Percentiles rank a stretch among this genome's conserved stretches.
Evolutionary conservation across 306 rosid genomes (phyloP).

Genomic region (Heteromeles arbutifolia): DNA sequence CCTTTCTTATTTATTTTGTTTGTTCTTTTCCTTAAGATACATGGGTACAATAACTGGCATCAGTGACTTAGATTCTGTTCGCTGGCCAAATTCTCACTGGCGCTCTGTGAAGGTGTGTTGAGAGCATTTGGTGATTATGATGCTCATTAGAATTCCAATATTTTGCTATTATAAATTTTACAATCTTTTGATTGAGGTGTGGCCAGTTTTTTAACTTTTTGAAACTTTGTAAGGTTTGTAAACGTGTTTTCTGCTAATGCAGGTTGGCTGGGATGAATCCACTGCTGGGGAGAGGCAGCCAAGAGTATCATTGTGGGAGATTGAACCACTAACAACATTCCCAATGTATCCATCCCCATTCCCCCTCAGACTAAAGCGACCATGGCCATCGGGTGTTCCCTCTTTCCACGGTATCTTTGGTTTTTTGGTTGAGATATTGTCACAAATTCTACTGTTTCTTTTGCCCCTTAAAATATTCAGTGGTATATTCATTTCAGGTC

Average conservation of each 20-base stretch:
- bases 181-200: not conserved
- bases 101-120: conserved; percentile 72
- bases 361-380: conserved; percentile 77
- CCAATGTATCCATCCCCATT: conserved; percentile 93
- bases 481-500: conserved; percentile 33
- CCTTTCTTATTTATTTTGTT: conserved; percentile 6
- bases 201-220: not conserved
- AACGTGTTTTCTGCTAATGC: conserved; percentile 3
- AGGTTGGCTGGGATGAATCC: conserved; percentile 72
- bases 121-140: conserved; percentile 14
- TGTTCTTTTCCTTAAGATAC: conserved; percentile 40
- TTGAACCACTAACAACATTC: conserved; percentile 84
- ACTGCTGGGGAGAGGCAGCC: conserved; percentile 94
- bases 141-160: not conserved
- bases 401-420: conserved; percentile 61
- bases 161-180: not conserved
- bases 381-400: conserved; percentile 79
- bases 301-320: conserved; percentile 85
- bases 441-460: conserved; percentile 1
- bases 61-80: conserved; percentile 60
- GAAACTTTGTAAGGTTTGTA: not conserved
- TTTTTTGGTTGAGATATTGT: not conserved
- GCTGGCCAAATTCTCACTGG: conserved; percentile 78
- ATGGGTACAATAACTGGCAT: conserved; percentile 79
- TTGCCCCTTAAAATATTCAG: not conserved